These are phyloP conservation scores for Plectranthus barbatus DNA, from an alignment of 257 asterid genomes.

Conservation along the genomic window DNA sequence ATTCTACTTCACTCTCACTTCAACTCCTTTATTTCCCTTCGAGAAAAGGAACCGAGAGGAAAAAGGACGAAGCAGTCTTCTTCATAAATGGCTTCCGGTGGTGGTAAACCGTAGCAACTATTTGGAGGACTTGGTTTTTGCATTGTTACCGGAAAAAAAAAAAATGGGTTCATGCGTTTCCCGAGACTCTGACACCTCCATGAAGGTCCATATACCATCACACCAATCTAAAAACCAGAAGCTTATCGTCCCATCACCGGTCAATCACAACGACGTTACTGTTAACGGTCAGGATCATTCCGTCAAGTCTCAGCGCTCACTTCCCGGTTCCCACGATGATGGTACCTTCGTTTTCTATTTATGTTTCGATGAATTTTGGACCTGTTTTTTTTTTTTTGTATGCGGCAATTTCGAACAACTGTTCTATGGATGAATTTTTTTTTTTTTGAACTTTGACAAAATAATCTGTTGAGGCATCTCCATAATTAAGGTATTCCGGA, in stretches of 20 bases:
- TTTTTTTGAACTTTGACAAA: background rate
- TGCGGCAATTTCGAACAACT: background rate
- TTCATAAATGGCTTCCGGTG: background rate
- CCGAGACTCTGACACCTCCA: slow-evolving; percentile 29
- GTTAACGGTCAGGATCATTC: slow-evolving; percentile 17
- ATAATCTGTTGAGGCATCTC: background rate
- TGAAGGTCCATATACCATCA: slow-evolving; percentile 25
- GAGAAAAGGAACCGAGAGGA: background rate
- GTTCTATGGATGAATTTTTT: background rate
- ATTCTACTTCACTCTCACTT: no score
- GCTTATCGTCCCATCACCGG: slow-evolving; percentile 27
- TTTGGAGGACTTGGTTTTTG: background rate
- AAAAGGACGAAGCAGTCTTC: background rate
- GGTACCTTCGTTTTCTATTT: background rate
- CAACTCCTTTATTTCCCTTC: background rate
- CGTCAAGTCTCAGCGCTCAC: slow-evolving; percentile 30
- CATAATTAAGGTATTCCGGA: background rate
- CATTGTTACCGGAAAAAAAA: background rate
- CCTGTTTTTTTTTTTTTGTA: background rate
- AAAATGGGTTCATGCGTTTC: slow-evolving; percentile 36
- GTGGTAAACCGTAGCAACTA: background rate
- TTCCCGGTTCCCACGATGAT: slow-evolving; percentile 9
- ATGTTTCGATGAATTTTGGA: background rate
- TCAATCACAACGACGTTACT: slow-evolving; percentile 22
- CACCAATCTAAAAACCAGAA: slow-evolving; percentile 25